A percentile compares a stretch with the other conserved stretches of the same genome.
These are phyloP conservation scores for Collybia mongolica DNA, from an alignment of 768 basidiomycete genomes.

Conservation along the genomic window DNA sequence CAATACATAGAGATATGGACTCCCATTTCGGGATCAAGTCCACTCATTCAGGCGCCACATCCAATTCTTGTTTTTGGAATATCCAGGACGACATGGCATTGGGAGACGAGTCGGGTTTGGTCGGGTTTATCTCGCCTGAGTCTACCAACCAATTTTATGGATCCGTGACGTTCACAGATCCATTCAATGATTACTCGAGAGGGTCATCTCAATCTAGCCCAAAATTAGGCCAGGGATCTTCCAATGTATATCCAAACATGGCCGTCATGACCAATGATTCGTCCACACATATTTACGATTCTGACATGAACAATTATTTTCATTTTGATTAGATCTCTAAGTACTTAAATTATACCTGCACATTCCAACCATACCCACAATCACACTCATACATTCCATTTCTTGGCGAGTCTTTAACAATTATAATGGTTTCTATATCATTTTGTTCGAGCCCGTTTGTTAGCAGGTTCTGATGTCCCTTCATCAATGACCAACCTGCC, in stretches of 20 bases:
- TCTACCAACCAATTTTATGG: too few species aligned
- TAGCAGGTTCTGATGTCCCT: conserved; percentile 25
- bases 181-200: neutral
- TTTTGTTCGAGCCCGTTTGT: conserved; percentile 39
- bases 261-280: neutral
- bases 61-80: conserved; percentile 8
- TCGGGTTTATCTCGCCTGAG: too few species aligned
- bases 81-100: neutral
- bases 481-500: conserved; percentile 39
- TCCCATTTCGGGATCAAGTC: conserved; percentile 14
- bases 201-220: too few species aligned
- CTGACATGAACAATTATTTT: conserved; percentile 14
- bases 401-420: neutral
- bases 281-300: neutral
- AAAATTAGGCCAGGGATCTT: too few species aligned
- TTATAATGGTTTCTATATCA: conserved; percentile 9
- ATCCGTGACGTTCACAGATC: conserved; percentile 1
- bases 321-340: conserved; percentile 10
- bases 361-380: neutral
- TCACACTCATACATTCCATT: neutral
- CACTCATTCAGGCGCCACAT: neutral
- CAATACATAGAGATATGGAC: conserved; percentile 10
- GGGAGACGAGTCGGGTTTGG: neutral
- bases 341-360: neutral
- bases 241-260: neutral